Evolutionary conservation across 2,329 filamentous ascomycete genomes (phyloP), one percentile per base, ranked within the genome.

Genomic region (Fusarium poae): DNA sequence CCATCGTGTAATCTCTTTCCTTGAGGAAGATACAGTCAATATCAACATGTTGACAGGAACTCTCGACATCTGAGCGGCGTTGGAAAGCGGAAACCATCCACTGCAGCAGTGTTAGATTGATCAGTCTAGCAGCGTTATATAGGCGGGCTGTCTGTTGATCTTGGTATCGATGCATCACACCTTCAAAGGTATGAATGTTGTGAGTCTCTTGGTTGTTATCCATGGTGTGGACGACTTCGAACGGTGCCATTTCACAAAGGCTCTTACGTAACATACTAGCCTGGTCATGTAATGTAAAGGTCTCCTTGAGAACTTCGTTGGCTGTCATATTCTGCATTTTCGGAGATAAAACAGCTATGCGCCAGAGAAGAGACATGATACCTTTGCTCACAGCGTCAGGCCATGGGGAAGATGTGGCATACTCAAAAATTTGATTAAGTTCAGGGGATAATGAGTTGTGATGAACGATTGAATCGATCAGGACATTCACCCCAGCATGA

Each of bases 81-180:
- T 23, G n/a, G 11, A 39, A 30, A 9, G 9, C 9, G 16, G 25
- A 5, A 25, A 34, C 40, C 27, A 34, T 50, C 20, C 6, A 34
- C 10, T 56, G 13, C 18, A 39, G 13, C 0, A 40, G 13, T 4
- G 3, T 18, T 10, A 56, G 13, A 3, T 25, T 18, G 1, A 51
- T 50, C 2, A 51, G 18, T 3, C 44, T 56, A 12, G 20, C 35
- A 1, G 10, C 34, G 10, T 56, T 56, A 18, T 56, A 10, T 10
- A 56, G 18, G 6, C 53, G 53, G 30, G 53, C 44, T 51, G 5
- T 25, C 13, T 56, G 53, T 10, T 56, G 53, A 20, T 56, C 34
- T 18, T 18, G 44, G 18, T 56, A 56, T 18, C 7, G 34, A 51
- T 56, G 27, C 44, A 56, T 50, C 12, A 51, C 27, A 34, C 53